Evolutionary conservation across 1,139 yeast species (phyloP), one percentile per base, ranked within the genome.

Genomic region (Sugiyamaella xylanicola): DNA sequence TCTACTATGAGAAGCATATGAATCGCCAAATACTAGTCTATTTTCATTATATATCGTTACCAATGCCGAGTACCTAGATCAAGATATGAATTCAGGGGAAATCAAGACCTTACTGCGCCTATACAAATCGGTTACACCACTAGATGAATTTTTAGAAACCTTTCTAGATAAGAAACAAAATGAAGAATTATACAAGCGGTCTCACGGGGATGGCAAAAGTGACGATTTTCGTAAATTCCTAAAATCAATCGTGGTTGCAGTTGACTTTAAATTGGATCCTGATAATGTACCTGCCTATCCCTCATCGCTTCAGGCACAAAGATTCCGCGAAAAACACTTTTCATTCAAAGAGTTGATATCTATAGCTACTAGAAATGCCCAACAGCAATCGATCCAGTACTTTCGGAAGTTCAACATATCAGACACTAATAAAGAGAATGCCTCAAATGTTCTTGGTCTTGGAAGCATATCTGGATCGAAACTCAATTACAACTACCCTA

Each of bases 91-190:
- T 35, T 27, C 27, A 13, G 20, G n/a, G 5, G 43, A 27, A 16
- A 1, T 32, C n/a, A 49, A 16, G 25, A 36, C 39, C 11, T 15
- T 43, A 22, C 25, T 5, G n/a, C 21, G 19, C 19, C 15, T 27
- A 16, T 46, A 37, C 25, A 7, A 16, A 11, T 51, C 45, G 5
- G 43, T 51, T 5, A 35, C 54, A n/a, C 21, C 47, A 8, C 35
- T 48, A 13, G 39, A 25, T 20, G 17, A 29, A 19, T 48, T 48
- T 16, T n/a, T 48, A 16, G 45, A 27, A n/a, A 39, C 29, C 2
- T 16, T 40, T 27, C 39, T 48, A 9, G 47, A 48, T 41, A 16
- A 8, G 11, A 17, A 20, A 7, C 21, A 20, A 8, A 13, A 22
- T 40, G 27, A 19, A 13, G 21, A 32, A 15, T 16, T 48, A 29